phyloP scores from a whole-genome alignment of 2,329 filamentous ascomycete genomes.

The Gyromitra esculenta region DNA sequence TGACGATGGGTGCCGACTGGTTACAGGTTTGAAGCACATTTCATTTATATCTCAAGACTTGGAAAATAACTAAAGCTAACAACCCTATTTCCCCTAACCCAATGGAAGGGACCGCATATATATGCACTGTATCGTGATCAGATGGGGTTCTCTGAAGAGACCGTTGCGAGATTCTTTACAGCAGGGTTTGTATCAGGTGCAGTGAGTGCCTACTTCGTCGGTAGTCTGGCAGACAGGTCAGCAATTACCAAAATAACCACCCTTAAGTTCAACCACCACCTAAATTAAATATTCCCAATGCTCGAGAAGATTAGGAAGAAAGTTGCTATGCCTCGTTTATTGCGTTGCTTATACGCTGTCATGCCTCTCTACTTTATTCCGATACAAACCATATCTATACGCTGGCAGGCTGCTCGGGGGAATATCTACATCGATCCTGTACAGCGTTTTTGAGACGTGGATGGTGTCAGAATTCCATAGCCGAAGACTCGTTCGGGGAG shows the following conservation, averaged over 20 bases:
- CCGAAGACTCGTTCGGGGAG: constrained; percentile 59
- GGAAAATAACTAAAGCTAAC: constrained; percentile 1
- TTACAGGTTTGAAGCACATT: constrained; percentile 62
- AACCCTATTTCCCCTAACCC: neutral
- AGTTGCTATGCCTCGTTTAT: constrained; percentile 67
- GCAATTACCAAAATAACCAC: neutral
- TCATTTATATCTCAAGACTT: neutral
- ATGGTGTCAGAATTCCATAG: constrained; percentile 69
- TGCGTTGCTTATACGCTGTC: constrained; percentile 67
- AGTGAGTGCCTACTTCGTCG: constrained; percentile 64
- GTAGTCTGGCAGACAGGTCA: constrained; percentile 63
- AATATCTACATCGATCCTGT: constrained; percentile 68
- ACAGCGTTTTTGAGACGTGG: constrained; percentile 71
- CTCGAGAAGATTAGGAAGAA: constrained; percentile 63
- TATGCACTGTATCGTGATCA: constrained; percentile 59
- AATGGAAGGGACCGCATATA: constrained; percentile 57
- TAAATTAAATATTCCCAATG: neutral
- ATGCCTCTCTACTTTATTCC: constrained; percentile 66
- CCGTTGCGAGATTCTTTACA: constrained; percentile 62
- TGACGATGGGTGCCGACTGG: constrained; percentile 67
- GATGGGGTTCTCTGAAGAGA: constrained; percentile 58
- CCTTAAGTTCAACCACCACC: neutral
- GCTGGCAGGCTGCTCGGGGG: constrained; percentile 67
- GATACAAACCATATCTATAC: constrained; percentile 63
- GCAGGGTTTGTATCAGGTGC: constrained; percentile 64